Conservation (phyloP, 1,284 basidiomycete species). For the Fomitopsis schrenkii region DNA sequence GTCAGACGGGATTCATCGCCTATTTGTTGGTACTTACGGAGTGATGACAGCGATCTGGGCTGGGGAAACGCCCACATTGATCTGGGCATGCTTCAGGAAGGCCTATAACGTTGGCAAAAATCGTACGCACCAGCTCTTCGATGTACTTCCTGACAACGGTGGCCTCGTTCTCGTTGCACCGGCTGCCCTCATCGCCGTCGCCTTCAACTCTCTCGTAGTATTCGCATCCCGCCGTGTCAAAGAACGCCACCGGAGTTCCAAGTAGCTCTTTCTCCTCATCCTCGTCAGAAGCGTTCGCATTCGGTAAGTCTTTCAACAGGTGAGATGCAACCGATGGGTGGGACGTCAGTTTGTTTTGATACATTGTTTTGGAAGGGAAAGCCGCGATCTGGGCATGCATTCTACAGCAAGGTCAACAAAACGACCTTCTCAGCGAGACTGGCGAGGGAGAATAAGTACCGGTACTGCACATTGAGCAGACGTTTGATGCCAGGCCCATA, state of each 20-base stretch:
- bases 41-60: slow-evolving; percentile 87
- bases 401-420: slow-evolving; percentile 33
- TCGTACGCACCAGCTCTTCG: slow-evolving; percentile 59
- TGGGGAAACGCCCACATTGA: slow-evolving; percentile 65
- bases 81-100: slow-evolving; percentile 36
- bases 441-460: slow-evolving; percentile 40
- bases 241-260: slow-evolving; percentile 82
- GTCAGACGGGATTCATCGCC: background rate
- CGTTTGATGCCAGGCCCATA: slow-evolving; percentile 83
- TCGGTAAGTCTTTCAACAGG: slow-evolving; percentile 70
- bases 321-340: slow-evolving; percentile 69
- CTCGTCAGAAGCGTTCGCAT: slow-evolving; percentile 37
- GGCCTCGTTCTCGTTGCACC: slow-evolving; percentile 92
- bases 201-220: slow-evolving; percentile 78
- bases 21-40: slow-evolving; percentile 45
- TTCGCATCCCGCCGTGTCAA: slow-evolving; percentile 91
- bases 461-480: slow-evolving; percentile 85
- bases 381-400: slow-evolving; percentile 87
- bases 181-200: slow-evolving; percentile 77
- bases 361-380: slow-evolving; percentile 86
- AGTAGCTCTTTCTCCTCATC: slow-evolving; percentile 73
- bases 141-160: slow-evolving; percentile 82
- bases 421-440: background rate
- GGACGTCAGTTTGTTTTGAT: slow-evolving; percentile 70
- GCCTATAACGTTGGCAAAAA: background rate